Evolutionary conservation across 371 early-diverging fungal species (phyloP).

Genomic region (Amoeboaphelidium protococcarum): DNA sequence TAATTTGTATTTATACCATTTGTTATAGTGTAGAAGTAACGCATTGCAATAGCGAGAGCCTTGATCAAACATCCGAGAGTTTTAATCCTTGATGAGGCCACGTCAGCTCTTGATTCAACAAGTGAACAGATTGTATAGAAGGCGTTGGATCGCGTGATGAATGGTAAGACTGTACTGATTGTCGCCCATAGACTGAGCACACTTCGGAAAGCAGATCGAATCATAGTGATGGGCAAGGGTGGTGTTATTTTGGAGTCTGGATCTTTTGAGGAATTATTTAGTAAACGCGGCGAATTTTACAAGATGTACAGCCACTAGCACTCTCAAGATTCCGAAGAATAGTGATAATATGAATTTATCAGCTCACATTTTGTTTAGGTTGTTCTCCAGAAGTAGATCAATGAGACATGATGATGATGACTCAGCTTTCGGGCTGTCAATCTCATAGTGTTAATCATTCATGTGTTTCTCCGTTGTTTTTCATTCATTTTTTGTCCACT

Average conservation of each 20-base stretch:
- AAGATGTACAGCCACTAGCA: background rate
- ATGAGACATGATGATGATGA: too few species aligned
- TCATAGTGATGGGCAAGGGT: background rate
- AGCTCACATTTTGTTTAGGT: too few species aligned
- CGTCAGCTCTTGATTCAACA: background rate
- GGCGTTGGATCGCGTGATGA: conserved; percentile 8
- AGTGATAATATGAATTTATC: too few species aligned
- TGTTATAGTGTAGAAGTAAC: too few species aligned
- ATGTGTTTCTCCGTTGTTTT: too few species aligned
- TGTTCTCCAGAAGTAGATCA: too few species aligned
- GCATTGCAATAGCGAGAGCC: background rate
- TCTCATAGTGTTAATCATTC: too few species aligned
- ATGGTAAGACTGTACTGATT: background rate
- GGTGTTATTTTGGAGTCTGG: background rate
- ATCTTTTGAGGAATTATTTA: conserved; percentile 32
- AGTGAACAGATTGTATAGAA: background rate
- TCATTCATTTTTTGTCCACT: too few species aligned
- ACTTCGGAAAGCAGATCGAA: background rate
- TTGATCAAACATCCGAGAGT: background rate
- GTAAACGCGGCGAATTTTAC: conserved; percentile 9
- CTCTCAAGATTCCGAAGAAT: too few species aligned
- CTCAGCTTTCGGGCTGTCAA: too few species aligned
- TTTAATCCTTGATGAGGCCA: background rate
- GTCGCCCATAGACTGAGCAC: background rate
- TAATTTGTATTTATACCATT: too few species aligned